These are phyloP conservation scores for Cladophialophora bantiana DNA, from an alignment of 2,329 filamentous ascomycete genomes.

Conservation along the genomic window DNA sequence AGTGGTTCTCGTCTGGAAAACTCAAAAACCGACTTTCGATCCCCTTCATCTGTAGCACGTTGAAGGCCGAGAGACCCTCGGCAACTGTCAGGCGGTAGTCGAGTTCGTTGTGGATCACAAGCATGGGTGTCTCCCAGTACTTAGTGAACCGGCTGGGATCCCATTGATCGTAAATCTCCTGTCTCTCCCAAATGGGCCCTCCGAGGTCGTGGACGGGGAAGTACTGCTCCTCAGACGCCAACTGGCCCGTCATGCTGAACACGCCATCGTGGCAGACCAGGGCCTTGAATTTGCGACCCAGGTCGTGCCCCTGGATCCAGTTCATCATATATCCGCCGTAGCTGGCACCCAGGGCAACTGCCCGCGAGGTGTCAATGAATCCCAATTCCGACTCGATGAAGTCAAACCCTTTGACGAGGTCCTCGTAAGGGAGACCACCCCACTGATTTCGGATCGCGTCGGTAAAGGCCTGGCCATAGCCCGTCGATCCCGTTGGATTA, in stretches of 20 bases:
- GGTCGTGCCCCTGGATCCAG: constrained; percentile 63
- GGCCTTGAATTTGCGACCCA: constrained; percentile 64
- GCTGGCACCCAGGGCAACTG: constrained; percentile 60
- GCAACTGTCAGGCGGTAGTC: constrained; percentile 88
- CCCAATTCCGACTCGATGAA: constrained; percentile 58
- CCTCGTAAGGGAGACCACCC: constrained; percentile 63
- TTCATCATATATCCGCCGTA: constrained; percentile 69
- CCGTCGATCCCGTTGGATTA: constrained; percentile 65
- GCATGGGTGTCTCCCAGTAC: constrained; percentile 84
- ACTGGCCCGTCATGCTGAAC: constrained; percentile 51
- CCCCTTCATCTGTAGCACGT: constrained; percentile 76
- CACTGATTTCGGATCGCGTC: constrained; percentile 60
- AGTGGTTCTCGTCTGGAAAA: constrained; percentile 81
- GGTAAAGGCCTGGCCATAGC: constrained; percentile 63
- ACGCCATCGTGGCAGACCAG: constrained; percentile 61
- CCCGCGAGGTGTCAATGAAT: constrained; percentile 62
- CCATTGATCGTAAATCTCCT: constrained; percentile 62
- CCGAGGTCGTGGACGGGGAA: constrained; percentile 62
- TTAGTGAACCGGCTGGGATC: constrained; percentile 63
- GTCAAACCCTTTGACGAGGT: constrained; percentile 62
- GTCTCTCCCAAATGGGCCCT: constrained; percentile 58
- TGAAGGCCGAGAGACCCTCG: constrained; percentile 85
- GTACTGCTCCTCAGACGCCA: constrained; percentile 62
- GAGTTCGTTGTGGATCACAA: constrained; percentile 88
- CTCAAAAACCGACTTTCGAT: constrained; percentile 79